A percentile compares a stretch with the other conserved stretches of the same genome.
Evolutionary conservation across 2,329 filamentous ascomycete species (phyloP).

Genomic region (Penicillium polonicum): DNA sequence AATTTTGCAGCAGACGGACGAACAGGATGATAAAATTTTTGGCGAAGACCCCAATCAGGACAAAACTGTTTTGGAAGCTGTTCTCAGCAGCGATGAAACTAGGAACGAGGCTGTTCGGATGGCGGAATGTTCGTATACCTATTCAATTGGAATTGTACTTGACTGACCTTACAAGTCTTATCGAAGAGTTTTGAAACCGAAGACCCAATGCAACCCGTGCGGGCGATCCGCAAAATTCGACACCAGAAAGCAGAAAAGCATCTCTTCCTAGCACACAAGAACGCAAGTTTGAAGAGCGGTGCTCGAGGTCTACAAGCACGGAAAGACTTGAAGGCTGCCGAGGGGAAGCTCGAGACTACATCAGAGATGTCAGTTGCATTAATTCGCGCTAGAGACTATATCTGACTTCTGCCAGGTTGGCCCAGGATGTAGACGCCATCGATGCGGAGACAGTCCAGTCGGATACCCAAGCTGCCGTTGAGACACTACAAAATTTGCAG

Average conservation of each 20-base stretch:
- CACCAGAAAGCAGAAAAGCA: constrained; percentile 62
- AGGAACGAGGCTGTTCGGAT: constrained; percentile 59
- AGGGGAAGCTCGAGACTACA: constrained; percentile 64
- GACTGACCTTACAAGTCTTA: constrained; percentile 45
- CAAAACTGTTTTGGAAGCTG: constrained; percentile 63
- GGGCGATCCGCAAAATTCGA: constrained; percentile 60
- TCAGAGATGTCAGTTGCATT: constrained; percentile 46
- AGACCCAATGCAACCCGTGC: constrained; percentile 59
- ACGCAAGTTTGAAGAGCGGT: constrained; percentile 71
- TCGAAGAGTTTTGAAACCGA: constrained; percentile 59
- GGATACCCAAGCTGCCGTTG: constrained; percentile 68
- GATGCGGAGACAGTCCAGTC: constrained; percentile 56
- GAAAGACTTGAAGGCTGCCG: constrained; percentile 69
- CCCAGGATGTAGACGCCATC: constrained; percentile 58
- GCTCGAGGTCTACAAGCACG: constrained; percentile 71
- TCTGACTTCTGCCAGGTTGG: constrained; percentile 32
- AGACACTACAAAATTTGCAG: constrained; percentile 68
- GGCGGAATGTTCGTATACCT: constrained; percentile 52
- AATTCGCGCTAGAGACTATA: not conserved
- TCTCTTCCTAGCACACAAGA: constrained; percentile 69
- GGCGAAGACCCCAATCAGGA: constrained; percentile 15
- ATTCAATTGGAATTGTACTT: not conserved
- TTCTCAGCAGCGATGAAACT: constrained; percentile 55
- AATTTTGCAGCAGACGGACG: constrained; percentile 67
- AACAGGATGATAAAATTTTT: constrained; percentile 19